These are phyloP conservation scores for Termitomyces sp. DNA, from an alignment of 768 basidiomycete species.

Conservation along the genomic window DNA sequence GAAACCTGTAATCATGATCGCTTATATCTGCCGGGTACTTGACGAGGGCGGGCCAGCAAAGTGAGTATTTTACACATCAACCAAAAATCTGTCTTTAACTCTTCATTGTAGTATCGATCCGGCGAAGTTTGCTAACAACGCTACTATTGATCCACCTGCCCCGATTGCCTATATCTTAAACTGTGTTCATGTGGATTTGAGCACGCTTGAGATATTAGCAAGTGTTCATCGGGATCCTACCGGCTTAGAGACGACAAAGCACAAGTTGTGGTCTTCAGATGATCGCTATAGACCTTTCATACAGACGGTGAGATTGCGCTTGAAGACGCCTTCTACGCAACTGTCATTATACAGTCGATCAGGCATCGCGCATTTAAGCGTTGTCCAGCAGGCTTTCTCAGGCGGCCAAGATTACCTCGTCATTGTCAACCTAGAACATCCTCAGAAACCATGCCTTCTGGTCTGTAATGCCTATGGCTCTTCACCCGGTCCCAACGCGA, in stretches of 20 bases:
- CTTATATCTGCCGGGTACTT: conserved; percentile 25
- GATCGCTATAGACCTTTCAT: not conserved
- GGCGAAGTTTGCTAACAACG: conserved; percentile 30
- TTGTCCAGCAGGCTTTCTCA: not conserved
- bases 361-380: not conserved
- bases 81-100: conserved; percentile 3
- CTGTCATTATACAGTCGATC: not conserved
- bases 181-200: conserved; percentile 37
- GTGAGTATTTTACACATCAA: conserved; percentile 10
- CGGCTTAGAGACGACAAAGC: not conserved
- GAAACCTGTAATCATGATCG: conserved; percentile 51
- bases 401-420: not conserved
- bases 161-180: conserved; percentile 44
- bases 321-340: not conserved
- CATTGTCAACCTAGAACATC: not conserved
- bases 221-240: not conserved
- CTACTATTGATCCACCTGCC: conserved; percentile 39
- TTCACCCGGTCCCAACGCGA: too few relatives aligned
- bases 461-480: not conserved
- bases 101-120: conserved; percentile 25
- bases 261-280: not conserved
- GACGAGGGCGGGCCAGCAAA: conserved; percentile 9
- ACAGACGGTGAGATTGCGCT: not conserved
- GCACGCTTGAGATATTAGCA: conserved; percentile 39
- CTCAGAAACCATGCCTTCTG: not conserved